Conservation (phyloP, 305 asterid genomes). For the Fraxinus velutina region DNA sequence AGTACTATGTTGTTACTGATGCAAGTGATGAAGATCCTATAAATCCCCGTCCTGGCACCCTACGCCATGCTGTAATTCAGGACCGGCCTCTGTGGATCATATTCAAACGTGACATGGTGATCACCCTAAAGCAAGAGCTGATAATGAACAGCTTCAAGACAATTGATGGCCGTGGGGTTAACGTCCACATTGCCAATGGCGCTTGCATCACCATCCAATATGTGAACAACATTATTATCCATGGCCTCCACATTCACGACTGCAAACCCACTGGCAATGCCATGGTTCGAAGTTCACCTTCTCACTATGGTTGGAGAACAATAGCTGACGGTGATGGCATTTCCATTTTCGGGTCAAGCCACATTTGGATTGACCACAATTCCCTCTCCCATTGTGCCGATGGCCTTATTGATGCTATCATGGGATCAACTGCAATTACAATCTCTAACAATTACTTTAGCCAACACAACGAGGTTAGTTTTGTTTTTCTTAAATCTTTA, state of each 20-base stretch:
- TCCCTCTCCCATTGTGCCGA: slow-evolving; percentile 66
- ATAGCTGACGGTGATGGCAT: slow-evolving; percentile 80
- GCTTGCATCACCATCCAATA: slow-evolving; percentile 63
- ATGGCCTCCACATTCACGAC: slow-evolving; percentile 68
- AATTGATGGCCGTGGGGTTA: slow-evolving; percentile 64
- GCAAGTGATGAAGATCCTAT: slow-evolving; percentile 55
- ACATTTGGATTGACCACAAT: slow-evolving; percentile 68
- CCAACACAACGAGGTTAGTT: slow-evolving; percentile 61
- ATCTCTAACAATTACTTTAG: slow-evolving; percentile 68
- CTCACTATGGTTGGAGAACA: slow-evolving; percentile 74
- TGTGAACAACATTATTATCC: slow-evolving; percentile 63
- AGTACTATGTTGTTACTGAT: slow-evolving; percentile 53
- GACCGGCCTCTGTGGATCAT: slow-evolving; percentile 68
- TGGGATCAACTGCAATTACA: slow-evolving; percentile 86
- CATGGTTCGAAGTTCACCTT: slow-evolving; percentile 66
- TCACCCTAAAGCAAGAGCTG: slow-evolving; percentile 62
- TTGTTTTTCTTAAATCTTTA: neutral
- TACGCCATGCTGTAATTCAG: slow-evolving; percentile 70
- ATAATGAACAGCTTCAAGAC: slow-evolving; percentile 84
- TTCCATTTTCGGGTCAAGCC: slow-evolving; percentile 62
- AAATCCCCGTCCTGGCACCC: slow-evolving; percentile 66
- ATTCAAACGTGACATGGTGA: slow-evolving; percentile 64
- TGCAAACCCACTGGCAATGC: slow-evolving; percentile 74
- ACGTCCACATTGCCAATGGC: slow-evolving; percentile 67
- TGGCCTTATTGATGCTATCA: slow-evolving; percentile 67